Evolutionary conservation across 495 filamentous ascomycete species (phyloP).

Genomic region (Haplographium delicatum): DNA sequence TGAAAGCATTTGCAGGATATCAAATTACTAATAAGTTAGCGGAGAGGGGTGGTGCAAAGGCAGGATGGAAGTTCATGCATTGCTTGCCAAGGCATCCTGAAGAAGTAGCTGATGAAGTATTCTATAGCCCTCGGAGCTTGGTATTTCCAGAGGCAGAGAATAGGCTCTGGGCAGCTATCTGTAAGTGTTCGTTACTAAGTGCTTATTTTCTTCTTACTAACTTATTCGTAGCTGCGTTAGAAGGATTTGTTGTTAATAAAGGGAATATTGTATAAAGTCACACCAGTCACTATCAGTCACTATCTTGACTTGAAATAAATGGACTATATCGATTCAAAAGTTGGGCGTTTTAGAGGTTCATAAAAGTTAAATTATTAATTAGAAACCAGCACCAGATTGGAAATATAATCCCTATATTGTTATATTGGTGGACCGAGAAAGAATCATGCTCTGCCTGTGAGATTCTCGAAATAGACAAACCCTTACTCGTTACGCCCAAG

Average conservation of each 20-base stretch:
- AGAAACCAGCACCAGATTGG: no score
- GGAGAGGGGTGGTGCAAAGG: slow-evolving; percentile 77
- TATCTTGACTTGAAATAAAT: no score
- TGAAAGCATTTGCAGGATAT: slow-evolving; percentile 82
- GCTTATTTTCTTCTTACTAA: neutral
- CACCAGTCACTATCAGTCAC: no score
- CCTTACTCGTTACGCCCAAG: no score
- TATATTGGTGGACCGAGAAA: no score
- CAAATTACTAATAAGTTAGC: slow-evolving; percentile 84
- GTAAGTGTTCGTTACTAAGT: slow-evolving; percentile 32
- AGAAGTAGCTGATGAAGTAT: slow-evolving; percentile 91
- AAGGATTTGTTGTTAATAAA: slow-evolving; percentile 88
- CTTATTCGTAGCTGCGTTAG: slow-evolving; percentile 56
- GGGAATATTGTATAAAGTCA: slow-evolving; percentile 50
- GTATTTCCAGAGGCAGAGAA: slow-evolving; percentile 96
- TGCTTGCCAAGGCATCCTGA: slow-evolving; percentile 91
- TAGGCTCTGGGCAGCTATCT: slow-evolving; percentile 80
- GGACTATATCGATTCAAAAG: slow-evolving; percentile 7
- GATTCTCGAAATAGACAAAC: neutral
- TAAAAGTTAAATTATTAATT: neutral
- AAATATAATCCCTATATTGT: no score
- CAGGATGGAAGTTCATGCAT: slow-evolving; percentile 97
- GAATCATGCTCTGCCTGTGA: neutral
- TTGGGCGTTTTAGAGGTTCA: neutral
- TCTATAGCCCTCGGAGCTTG: slow-evolving; percentile 74